These are phyloP conservation scores for Polyplosphaeria fusca DNA, from an alignment of 495 filamentous ascomycete genomes.

Conservation along the genomic window DNA sequence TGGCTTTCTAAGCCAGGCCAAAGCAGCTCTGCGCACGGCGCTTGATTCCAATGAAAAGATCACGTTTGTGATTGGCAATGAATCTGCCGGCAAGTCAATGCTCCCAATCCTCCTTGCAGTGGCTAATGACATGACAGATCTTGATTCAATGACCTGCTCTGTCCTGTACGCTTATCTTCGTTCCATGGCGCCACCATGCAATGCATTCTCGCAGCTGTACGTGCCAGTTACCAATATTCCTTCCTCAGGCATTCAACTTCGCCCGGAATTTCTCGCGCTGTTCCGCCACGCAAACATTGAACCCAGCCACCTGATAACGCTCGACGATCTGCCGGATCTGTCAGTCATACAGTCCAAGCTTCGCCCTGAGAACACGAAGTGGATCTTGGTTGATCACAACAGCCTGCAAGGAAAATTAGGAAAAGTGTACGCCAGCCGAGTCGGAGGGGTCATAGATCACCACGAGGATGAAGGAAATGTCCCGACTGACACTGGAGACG, in stretches of 20 bases:
- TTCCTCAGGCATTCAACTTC: conserved; percentile 63
- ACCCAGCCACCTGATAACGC: conserved; percentile 43
- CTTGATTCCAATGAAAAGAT: conserved; percentile 38
- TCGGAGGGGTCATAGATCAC: conserved; percentile 86
- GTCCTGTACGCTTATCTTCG: conserved; percentile 83
- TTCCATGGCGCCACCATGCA: conserved; percentile 48
- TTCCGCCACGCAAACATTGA: conserved; percentile 44
- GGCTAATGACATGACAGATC: conserved; percentile 52
- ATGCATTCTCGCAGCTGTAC: conserved; percentile 54
- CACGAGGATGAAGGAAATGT: conserved; percentile 76
- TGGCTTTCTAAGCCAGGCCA: conserved; percentile 37
- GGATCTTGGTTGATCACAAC: conserved; percentile 90
- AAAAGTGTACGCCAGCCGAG: conserved; percentile 43
- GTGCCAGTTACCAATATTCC: conserved; percentile 79
- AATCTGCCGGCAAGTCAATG: conserved; percentile 62
- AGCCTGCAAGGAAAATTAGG: conserved; percentile 56
- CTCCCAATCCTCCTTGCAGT: neutral
- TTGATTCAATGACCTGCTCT: conserved; percentile 86
- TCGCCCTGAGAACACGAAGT: conserved; percentile 45
- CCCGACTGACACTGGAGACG: conserved; percentile 43
- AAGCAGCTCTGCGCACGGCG: conserved; percentile 28
- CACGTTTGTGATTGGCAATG: conserved; percentile 68
- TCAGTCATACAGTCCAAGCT: conserved; percentile 32
- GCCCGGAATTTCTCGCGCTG: conserved; percentile 68
- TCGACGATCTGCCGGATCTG: conserved; percentile 44